Conservation (phyloP, 73 alveolate genomes). For the Breviolum minutum region DNA sequence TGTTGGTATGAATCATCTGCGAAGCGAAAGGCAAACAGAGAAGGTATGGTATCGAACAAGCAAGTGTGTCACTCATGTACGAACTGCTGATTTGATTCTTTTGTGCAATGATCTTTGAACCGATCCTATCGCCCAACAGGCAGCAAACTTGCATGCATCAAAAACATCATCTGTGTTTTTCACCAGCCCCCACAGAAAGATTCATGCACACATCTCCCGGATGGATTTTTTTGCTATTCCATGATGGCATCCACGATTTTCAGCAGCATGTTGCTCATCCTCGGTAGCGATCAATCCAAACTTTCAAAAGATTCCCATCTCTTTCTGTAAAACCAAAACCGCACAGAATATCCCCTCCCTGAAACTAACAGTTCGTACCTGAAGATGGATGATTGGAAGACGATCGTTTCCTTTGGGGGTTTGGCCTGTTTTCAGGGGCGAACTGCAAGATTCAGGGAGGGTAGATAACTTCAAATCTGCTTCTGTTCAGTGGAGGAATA, state of each 20-base stretch:
- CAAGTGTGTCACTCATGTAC: too few relatives aligned
- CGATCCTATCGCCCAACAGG: neutral
- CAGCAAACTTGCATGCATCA: neutral
- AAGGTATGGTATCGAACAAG: too few relatives aligned
- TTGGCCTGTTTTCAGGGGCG: too few relatives aligned
- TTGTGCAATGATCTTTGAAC: too few relatives aligned
- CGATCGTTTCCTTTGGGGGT: too few relatives aligned
- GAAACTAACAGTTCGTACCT: too few relatives aligned
- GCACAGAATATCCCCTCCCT: too few relatives aligned
- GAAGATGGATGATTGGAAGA: too few relatives aligned
- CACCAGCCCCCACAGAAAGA: neutral
- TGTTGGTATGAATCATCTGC: neutral
- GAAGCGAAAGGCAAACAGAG: neutral
- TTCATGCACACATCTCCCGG: neutral
- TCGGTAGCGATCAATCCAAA: neutral
- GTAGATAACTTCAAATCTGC: neutral
- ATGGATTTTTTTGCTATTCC: neutral
- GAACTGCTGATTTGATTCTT: too few relatives aligned
- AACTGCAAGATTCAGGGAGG: too few relatives aligned
- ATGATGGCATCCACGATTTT: constrained; percentile 65
- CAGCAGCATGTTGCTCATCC: constrained; percentile 92
- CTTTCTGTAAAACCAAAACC: too few relatives aligned
- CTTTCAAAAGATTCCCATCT: neutral
- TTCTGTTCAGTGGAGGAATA: neutral
- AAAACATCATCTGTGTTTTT: neutral